Conservation (phyloP, 805 yeast genomes). For the Debaryomyces hansenii region DNA sequence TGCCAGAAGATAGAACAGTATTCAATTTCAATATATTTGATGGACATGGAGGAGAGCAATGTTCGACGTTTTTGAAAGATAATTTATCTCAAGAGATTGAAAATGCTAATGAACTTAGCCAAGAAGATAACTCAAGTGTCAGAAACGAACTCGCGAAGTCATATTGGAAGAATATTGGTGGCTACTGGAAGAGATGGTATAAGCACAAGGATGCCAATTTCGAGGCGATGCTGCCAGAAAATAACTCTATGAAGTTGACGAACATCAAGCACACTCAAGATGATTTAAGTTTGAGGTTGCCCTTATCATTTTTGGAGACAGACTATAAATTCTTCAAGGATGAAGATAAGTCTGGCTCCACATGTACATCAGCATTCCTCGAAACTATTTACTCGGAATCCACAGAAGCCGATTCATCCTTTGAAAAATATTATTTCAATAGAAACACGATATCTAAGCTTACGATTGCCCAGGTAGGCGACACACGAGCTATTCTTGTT, state of each 20-base stretch:
- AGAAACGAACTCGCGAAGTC: conserved; percentile 46
- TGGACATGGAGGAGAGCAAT: conserved; percentile 90
- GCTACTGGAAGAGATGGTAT: conserved; percentile 84
- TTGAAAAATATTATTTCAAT: conserved; percentile 55
- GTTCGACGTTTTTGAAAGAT: conserved; percentile 59
- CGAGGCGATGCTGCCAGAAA: conserved; percentile 20
- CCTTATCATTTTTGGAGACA: conserved; percentile 62
- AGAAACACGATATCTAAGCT: conserved; percentile 65
- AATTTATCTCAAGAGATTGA: conserved; percentile 56
- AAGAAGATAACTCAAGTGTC: conserved; percentile 21
- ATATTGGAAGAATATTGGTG: conserved; percentile 65
- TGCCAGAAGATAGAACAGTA: conserved; percentile 19
- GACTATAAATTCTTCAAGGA: conserved; percentile 58
- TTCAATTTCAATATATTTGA: conserved; percentile 81
- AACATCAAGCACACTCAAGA: conserved; percentile 32
- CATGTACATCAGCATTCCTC: conserved; percentile 65
- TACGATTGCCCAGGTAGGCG: conserved; percentile 89
- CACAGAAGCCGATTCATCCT: conserved; percentile 28
- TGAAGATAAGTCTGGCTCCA: conserved; percentile 58
- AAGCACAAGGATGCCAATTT: conserved; percentile 42
- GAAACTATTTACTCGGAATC: conserved; percentile 45
- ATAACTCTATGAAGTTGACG: conserved; percentile 12
- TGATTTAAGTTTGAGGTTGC: conserved; percentile 61
- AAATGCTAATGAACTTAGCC: conserved; percentile 30
- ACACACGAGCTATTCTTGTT: conserved; percentile 82